Conservation (phyloP, 2,329 filamentous ascomycete species). For the Cladosporium sphaerospermum region DNA sequence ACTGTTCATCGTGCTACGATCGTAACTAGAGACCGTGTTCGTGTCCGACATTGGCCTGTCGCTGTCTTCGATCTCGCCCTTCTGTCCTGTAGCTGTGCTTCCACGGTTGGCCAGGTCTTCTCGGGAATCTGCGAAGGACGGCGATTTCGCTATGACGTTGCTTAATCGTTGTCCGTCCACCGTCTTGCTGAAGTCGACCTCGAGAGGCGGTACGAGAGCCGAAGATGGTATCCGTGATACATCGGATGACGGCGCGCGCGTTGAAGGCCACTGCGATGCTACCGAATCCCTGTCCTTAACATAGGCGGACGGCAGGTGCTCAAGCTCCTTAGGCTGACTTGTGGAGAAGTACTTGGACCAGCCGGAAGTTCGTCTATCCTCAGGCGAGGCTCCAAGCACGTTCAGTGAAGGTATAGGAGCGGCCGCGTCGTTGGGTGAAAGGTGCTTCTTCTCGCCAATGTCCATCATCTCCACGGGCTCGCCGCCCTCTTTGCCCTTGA, state of each 20-base stretch:
- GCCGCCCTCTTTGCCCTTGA: conserved; percentile 47
- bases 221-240: conserved; percentile 43
- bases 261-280: conserved; percentile 32
- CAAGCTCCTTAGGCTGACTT: conserved; percentile 29
- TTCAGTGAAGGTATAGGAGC: conserved; percentile 26
- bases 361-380: conserved; percentile 46
- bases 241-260: neutral
- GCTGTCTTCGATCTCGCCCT: conserved; percentile 26
- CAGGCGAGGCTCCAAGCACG: conserved; percentile 31
- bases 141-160: conserved; percentile 62
- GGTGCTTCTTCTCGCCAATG: conserved; percentile 31
- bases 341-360: conserved; percentile 34
- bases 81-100: conserved; percentile 23
- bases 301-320: conserved; percentile 28
- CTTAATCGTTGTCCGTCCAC: conserved; percentile 57
- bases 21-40: conserved; percentile 21
- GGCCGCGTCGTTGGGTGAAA: neutral
- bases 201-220: conserved; percentile 63
- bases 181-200: conserved; percentile 46
- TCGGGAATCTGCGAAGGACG: conserved; percentile 57
- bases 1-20: conserved; percentile 25
- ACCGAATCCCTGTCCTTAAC: conserved; percentile 34
- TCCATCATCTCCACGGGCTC: conserved; percentile 41
- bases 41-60: conserved; percentile 18
- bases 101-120: conserved; percentile 33